Evolutionary conservation across 2,329 filamentous ascomycete genomes (phyloP).

Genomic region (Massarina eburnea): DNA sequence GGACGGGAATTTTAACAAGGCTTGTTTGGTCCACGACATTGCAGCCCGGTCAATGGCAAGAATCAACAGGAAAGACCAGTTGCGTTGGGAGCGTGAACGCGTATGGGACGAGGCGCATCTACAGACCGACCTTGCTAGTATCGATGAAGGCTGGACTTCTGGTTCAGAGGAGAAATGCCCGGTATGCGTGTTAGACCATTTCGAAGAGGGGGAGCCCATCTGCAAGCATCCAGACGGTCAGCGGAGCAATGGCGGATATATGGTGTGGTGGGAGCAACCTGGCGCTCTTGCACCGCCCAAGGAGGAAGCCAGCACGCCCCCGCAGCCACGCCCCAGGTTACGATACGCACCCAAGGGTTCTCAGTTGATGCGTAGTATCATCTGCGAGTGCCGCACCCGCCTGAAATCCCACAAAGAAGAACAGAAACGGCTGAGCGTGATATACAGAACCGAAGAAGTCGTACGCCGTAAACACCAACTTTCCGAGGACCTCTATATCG

Average conservation of each 20-base stretch:
- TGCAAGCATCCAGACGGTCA: constrained; percentile 6
- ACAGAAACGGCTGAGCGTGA: constrained; percentile 10
- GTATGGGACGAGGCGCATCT: constrained; percentile 13
- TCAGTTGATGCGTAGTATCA: constrained; percentile 12
- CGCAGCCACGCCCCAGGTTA: background rate
- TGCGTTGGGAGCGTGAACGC: constrained; percentile 24
- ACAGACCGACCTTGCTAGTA: background rate
- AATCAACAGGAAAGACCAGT: constrained; percentile 13
- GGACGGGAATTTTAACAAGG: constrained; percentile 21
- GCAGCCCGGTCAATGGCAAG: constrained; percentile 15
- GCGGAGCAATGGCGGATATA: background rate
- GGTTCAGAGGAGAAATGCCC: background rate
- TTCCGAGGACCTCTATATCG: constrained; percentile 11
- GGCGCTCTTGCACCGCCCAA: constrained; percentile 13
- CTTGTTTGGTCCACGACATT: constrained; percentile 17
- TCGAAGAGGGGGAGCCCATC: background rate
- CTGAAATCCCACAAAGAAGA: constrained; percentile 8
- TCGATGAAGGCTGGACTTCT: background rate
- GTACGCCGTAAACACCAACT: constrained; percentile 26
- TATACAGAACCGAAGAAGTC: constrained; percentile 18
- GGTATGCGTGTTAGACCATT: background rate
- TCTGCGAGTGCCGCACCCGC: constrained; percentile 10
- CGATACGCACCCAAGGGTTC: constrained; percentile 4
- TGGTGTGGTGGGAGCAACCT: constrained; percentile 29
- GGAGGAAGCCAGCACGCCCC: constrained; percentile 6